These are phyloP conservation scores for Panicum miliaceum DNA, from an alignment of 176 grass and related monocot species.

Conservation along the genomic window DNA sequence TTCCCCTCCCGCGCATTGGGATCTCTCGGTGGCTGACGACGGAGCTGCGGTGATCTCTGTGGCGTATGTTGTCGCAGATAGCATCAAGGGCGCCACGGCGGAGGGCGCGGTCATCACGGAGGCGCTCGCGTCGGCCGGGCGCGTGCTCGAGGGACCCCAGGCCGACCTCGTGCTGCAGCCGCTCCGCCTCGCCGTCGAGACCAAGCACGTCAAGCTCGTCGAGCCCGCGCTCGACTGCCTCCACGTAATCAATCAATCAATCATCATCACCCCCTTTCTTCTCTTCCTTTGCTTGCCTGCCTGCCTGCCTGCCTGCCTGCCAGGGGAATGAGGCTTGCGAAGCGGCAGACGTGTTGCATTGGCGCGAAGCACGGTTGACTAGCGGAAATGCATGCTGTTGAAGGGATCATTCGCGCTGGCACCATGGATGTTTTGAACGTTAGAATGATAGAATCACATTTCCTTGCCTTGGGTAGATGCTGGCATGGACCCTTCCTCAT, in stretches of 20 bases:
- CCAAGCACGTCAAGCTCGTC: constrained; percentile 93
- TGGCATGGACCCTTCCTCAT: not conserved
- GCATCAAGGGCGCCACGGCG: constrained; percentile 64
- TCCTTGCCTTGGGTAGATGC: constrained; percentile 23
- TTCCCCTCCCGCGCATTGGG: constrained; percentile 35
- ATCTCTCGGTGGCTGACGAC: constrained; percentile 34
- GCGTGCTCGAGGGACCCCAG: constrained; percentile 76
- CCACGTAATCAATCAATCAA: constrained; percentile 58
- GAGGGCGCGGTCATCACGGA: constrained; percentile 63
- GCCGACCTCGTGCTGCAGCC: constrained; percentile 96
- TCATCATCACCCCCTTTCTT: constrained; percentile 23
- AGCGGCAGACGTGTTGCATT: constrained; percentile 14
- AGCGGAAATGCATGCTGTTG: not conserved
- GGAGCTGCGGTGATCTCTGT: not conserved
- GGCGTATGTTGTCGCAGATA: constrained; percentile 66
- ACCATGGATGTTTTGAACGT: not conserved
- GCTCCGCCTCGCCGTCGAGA: constrained; percentile 91
- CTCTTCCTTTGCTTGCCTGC: constrained; percentile 32
- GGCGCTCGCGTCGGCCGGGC: constrained; percentile 83
- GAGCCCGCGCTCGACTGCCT: constrained; percentile 97
- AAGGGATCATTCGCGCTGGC: not conserved
- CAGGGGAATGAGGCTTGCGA: not conserved
- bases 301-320: not conserved
- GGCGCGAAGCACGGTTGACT: not conserved
- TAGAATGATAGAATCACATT: not conserved